Evolutionary conservation across 257 asterid species (phyloP).

Genomic region (Capsicum baccatum): DNA sequence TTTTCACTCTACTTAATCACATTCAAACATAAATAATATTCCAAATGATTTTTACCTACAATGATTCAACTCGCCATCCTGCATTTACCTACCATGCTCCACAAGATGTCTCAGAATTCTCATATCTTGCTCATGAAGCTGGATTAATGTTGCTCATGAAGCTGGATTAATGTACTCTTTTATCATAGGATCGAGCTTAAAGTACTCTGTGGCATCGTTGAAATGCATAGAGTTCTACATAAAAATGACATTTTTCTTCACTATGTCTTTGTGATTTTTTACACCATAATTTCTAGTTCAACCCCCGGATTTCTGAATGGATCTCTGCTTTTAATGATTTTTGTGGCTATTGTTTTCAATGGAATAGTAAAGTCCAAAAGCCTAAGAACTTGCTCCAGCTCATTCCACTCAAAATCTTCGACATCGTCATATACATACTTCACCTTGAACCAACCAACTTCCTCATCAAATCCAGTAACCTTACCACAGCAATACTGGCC

Average conservation of each 20-base stretch:
- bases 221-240: background rate
- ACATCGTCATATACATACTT: constrained; percentile 66
- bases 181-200: background rate
- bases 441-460: constrained; percentile 54
- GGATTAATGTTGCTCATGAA: background rate
- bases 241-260: constrained; percentile 9
- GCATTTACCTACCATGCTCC: background rate
- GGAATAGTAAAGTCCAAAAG: constrained; percentile 66
- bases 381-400: constrained; percentile 49
- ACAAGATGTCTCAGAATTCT: background rate
- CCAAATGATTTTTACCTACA: background rate
- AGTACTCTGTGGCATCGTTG: background rate
- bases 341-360: constrained; percentile 48
- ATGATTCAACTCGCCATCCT: background rate
- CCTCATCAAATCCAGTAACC: constrained; percentile 53
- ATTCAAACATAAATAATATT: no score
- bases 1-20: no score
- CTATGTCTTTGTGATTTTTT: constrained; percentile 27
- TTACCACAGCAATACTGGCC: constrained; percentile 45
- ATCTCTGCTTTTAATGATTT: constrained; percentile 49
- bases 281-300: constrained; percentile 27
- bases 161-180: background rate
- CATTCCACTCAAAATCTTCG: constrained; percentile 71
- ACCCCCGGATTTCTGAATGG: constrained; percentile 29
- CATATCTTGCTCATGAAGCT: background rate